Conservation (phyloP, 2,329 filamentous ascomycete genomes). For the Penicillium fuscoglaucum region DNA sequence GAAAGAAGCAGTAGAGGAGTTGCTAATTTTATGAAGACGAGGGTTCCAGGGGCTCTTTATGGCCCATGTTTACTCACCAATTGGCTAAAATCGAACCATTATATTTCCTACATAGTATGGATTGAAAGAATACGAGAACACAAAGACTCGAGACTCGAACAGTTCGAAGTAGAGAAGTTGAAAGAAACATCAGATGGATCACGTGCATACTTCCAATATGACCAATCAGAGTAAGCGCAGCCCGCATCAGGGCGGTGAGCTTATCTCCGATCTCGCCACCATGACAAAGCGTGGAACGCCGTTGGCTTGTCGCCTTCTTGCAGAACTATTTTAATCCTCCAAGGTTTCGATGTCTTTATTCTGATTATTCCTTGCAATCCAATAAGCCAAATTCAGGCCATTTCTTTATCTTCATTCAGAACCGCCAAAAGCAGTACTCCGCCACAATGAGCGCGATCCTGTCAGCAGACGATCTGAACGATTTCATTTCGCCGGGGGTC, state of each 20-base stretch:
- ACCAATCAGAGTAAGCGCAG: background rate
- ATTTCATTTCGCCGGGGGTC: constrained; percentile 97
- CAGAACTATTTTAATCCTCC: constrained; percentile 8
- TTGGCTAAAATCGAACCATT: background rate
- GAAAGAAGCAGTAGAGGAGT: background rate
- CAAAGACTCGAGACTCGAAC: background rate
- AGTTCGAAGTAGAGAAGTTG: background rate
- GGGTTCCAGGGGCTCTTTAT: background rate
- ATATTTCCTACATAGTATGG: background rate
- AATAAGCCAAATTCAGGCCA: background rate
- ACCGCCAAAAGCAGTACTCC: constrained; percentile 16
- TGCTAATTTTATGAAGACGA: background rate
- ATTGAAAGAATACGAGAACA: background rate
- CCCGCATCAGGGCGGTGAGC: constrained; percentile 25
- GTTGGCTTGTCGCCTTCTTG: constrained; percentile 16
- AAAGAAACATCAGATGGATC: background rate
- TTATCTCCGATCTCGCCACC: constrained; percentile 38
- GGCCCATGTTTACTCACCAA: background rate
- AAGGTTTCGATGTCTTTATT: background rate
- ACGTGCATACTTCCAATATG: background rate
- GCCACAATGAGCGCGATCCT: constrained; percentile 89
- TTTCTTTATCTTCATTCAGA: constrained; percentile 6
- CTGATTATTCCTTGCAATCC: background rate
- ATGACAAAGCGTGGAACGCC: constrained; percentile 34
- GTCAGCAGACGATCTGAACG: constrained; percentile 93